These are phyloP conservation scores for Plasmodium malariae DNA, from an alignment of 169 alveolate genomes.

Conservation along the genomic window DNA sequence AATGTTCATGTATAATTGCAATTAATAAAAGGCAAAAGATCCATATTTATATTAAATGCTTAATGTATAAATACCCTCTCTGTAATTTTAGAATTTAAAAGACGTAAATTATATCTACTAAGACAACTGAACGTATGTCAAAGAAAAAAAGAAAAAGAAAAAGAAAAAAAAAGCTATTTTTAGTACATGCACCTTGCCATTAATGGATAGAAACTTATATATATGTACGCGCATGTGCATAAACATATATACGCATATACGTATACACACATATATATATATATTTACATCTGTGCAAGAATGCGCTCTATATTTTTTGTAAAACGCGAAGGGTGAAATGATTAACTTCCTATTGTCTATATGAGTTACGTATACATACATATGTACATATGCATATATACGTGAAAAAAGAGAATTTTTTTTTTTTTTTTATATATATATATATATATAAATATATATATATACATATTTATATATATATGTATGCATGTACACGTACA, in stretches of 20 bases:
- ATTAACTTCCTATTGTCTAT: neutral
- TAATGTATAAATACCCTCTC: too few species aligned
- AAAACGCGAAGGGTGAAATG: neutral
- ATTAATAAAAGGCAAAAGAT: too few species aligned
- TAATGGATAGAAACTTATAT: neutral
- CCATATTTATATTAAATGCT: too few species aligned
- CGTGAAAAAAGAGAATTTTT: neutral
- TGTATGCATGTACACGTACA: conserved; percentile 8
- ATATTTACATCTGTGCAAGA: neutral
- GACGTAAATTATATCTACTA: too few species aligned
- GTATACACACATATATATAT: neutral
- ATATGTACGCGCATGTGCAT: neutral
- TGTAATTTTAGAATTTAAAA: too few species aligned
- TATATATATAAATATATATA: neutral
- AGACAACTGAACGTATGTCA: too few species aligned
- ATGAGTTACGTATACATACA: neutral
- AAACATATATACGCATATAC: neutral
- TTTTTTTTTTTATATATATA: too few species aligned
- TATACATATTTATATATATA: neutral
- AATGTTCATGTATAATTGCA: too few species aligned
- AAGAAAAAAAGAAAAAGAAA: neutral
- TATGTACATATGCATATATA: neutral
- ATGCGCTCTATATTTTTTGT: neutral
- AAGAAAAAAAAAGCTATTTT: neutral
- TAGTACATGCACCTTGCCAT: neutral